phyloP scores from a whole-genome alignment of 1,284 basidiomycete genomes.

The Heterobasidion occidentale region DNA sequence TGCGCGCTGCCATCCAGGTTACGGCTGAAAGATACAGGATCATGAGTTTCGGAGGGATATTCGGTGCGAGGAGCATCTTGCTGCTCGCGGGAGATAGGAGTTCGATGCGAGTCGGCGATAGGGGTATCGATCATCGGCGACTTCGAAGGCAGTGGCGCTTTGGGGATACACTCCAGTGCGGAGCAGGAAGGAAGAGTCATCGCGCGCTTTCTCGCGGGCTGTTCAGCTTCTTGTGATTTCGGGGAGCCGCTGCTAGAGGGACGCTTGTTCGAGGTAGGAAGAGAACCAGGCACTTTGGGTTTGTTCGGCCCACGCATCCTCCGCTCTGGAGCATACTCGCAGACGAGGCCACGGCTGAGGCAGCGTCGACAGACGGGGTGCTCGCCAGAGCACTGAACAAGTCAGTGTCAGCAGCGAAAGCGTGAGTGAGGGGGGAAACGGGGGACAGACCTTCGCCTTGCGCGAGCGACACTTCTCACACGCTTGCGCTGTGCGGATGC shows the following conservation, averaged over 20 bases:
- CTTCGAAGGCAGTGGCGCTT: background rate
- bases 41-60: too few species aligned
- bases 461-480: conserved; percentile 35
- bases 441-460: conserved; percentile 30
- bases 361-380: conserved; percentile 29
- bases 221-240: background rate
- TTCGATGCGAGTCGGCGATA: background rate
- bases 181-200: conserved; percentile 7
- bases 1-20: too few species aligned
- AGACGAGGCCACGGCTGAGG: conserved; percentile 23
- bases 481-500: conserved; percentile 36
- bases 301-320: conserved; percentile 58
- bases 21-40: too few species aligned
- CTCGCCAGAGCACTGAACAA: conserved; percentile 30
- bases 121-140: background rate
- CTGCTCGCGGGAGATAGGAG: background rate
- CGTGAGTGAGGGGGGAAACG: conserved; percentile 1
- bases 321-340: conserved; percentile 48
- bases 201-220: conserved; percentile 6
- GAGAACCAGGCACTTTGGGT: conserved; percentile 18
- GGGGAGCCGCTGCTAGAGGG: background rate
- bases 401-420: background rate
- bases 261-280: background rate
- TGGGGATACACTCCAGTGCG: background rate
- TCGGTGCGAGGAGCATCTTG: too few species aligned